Evolutionary conservation across 2,329 filamentous ascomycete genomes (phyloP), one percentile per base, ranked within the genome.

Genomic region (Teratosphaeriaceae sp.): DNA sequence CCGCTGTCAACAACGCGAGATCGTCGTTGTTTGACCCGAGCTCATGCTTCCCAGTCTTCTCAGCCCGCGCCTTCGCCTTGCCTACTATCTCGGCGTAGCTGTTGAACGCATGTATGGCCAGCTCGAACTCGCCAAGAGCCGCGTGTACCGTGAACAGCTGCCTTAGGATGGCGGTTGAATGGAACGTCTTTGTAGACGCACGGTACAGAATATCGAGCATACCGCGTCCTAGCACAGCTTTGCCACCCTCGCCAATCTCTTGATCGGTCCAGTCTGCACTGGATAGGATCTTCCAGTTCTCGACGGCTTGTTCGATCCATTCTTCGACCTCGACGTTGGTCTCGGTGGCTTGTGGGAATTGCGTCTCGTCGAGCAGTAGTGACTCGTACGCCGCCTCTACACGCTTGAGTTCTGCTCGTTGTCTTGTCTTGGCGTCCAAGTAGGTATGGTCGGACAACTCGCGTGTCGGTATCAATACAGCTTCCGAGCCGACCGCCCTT

Each of bases 131-230:
- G 7, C 88, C 88, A 15, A 96, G 73, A 2, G 88, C 79, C 15
- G 90, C 73, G 62, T 98, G 92, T 2, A 95, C 84, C 9, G 80
- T 83, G 60, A 97, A 97, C 0, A 98, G 73, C 56, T 89, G 79
- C 45, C 90, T 78, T 22, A 98, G 70, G 48, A 97, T 85, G 8
- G 88, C 72, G 1, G 90, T 94, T 1, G 92, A 98, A 65, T 98
- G 92, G 59, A 92, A 98, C 0, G 89, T 95, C 64, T 92, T 95
- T 8, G 85, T 88, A 6, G 90, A 87, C 18, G 89, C 87, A 29
- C 84, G 84, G 64, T 97, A 98, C 5, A 98, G 73, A 21, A 88
- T 85, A 38, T 82, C 89, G 30, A 98, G 75, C 23, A 94, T 80
- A 39, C 81, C 81, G 42, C 84, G 80, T 49, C 85, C 85, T 15